Base-by-base conservation (phyloP, 2,329 filamentous ascomycete genomes). In the Cryphonectria parasitica region DNA sequence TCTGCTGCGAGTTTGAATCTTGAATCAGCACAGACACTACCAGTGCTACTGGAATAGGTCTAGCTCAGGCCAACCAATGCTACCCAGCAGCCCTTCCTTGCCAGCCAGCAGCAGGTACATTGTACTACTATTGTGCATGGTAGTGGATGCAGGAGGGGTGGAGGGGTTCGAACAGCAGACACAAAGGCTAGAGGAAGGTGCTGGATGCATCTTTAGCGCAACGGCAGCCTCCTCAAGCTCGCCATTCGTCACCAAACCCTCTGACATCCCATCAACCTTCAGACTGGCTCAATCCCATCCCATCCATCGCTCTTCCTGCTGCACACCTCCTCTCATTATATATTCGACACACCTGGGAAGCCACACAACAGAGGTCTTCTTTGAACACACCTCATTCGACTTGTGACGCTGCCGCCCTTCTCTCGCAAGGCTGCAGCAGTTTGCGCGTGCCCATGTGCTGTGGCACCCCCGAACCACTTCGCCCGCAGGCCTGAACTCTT, bases 21-120 rank as follows among this genome's bases (percentile, higher is more conserved):
- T 11, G 31, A 61, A 61, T 39, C 34, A 39, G 58, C 58, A 61
- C 58, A 39, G 58, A 61, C 58, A 8, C 31, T 31, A 39, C 58
- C 31, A 36, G 28, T 61, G 58, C 8, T 39, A 39, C 58, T 39
- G 11, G 22, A 39, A 61, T 11, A n/a, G 58, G 58, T n/a, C 58
- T 61, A 61, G 58, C 31, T 1, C 58, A 39, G 31, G 31, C 54
- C 22, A 39, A 34, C 34, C 34, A 34, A 34, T 3, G 36, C 36
- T 10, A 39, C 36, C 36, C 36, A 39, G 8, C 36, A 39, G 3
- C 36, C 36, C 36, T 10, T 39, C 36, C 34, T 34, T 34, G 34
- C 34, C 10, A n/a, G 25, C n/a, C 43, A 45, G 43, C 17, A 43
- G 41, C 17, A 49, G 43, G 43, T 49, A 49, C 43, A 5, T 19